Conservation (phyloP, 805 yeast species). For the Alloascoidea africana region DNA sequence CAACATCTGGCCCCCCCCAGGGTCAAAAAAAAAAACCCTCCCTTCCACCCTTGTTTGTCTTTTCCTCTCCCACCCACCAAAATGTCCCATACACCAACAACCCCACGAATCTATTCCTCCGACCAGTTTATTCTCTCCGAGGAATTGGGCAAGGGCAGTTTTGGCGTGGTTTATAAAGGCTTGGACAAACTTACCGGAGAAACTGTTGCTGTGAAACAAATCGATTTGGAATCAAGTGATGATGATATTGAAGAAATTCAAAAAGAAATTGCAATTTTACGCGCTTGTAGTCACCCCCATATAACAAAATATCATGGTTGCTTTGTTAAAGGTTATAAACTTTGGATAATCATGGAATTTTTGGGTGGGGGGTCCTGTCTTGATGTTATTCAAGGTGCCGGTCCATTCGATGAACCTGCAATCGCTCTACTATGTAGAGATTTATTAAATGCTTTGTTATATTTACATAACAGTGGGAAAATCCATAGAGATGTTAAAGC, state of each 20-base stretch:
- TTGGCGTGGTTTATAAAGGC: conserved; percentile 64
- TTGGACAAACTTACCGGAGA: conserved; percentile 21
- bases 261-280: conserved; percentile 51
- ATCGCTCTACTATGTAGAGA: conserved; percentile 40
- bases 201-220: conserved; percentile 47
- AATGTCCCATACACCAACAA: no score
- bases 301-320: conserved; percentile 61
- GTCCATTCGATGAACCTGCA: conserved; percentile 40
- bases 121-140: conserved; percentile 31
- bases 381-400: conserved; percentile 40
- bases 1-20: not conserved
- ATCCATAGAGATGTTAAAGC: conserved; percentile 93
- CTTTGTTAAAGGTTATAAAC: conserved; percentile 49
- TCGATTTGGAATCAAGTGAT: conserved; percentile 49
- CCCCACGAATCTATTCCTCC: conserved; percentile 13
- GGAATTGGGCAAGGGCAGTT: conserved; percentile 67
- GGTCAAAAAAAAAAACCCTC: not conserved
- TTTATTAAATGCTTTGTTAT: conserved; percentile 42
- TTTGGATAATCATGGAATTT: conserved; percentile 74
- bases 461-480: conserved; percentile 56
- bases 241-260: conserved; percentile 65
- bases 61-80: no score
- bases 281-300: conserved; percentile 47
- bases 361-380: conserved; percentile 67
- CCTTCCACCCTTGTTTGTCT: not conserved